phyloP scores from a whole-genome alignment of 2,329 filamentous ascomycete genomes.

The Sordariomycetes sp. region DNA sequence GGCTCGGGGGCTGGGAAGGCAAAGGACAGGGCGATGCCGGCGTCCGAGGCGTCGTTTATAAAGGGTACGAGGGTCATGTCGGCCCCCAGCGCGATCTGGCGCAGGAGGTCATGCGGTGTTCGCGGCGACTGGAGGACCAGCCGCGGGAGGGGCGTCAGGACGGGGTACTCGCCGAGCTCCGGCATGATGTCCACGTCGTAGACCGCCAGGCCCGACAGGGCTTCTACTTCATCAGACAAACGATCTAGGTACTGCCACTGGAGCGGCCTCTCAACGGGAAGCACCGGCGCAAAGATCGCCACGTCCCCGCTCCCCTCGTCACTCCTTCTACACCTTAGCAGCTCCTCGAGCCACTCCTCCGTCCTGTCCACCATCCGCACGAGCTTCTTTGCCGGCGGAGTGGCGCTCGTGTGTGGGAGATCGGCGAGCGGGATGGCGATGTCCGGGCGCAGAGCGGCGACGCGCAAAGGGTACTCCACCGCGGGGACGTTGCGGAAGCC shows the following conservation, averaged over 20 bases:
- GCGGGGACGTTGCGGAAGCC: constrained; percentile 67
- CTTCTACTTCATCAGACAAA: constrained; percentile 48
- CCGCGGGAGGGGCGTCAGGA: constrained; percentile 55
- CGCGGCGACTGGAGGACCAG: constrained; percentile 61
- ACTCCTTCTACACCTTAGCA: constrained; percentile 28
- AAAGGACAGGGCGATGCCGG: constrained; percentile 76
- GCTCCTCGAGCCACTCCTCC: constrained; percentile 67
- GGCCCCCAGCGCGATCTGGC: constrained; percentile 64
- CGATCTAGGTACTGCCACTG: constrained; percentile 74
- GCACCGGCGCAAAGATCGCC: constrained; percentile 52
- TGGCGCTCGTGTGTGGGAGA: constrained; percentile 36
- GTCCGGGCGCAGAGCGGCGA: constrained; percentile 62
- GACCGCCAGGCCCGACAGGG: constrained; percentile 61
- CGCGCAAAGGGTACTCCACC: constrained; percentile 56
- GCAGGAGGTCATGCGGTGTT: constrained; percentile 67
- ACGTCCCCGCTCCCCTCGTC: constrained; percentile 15
- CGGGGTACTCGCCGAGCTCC: constrained; percentile 44
- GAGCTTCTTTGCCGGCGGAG: constrained; percentile 59
- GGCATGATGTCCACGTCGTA: constrained; percentile 64
- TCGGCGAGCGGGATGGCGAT: constrained; percentile 73
- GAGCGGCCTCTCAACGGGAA: constrained; percentile 63
- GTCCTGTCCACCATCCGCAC: constrained; percentile 80
- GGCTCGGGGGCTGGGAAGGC: constrained; percentile 45
- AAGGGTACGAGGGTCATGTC: constrained; percentile 76
- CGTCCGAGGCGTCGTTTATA: constrained; percentile 63